Evolutionary conservation across 1,284 basidiomycete species (phyloP).

Genomic region (Anthracocystis panici-leucophaei): DNA sequence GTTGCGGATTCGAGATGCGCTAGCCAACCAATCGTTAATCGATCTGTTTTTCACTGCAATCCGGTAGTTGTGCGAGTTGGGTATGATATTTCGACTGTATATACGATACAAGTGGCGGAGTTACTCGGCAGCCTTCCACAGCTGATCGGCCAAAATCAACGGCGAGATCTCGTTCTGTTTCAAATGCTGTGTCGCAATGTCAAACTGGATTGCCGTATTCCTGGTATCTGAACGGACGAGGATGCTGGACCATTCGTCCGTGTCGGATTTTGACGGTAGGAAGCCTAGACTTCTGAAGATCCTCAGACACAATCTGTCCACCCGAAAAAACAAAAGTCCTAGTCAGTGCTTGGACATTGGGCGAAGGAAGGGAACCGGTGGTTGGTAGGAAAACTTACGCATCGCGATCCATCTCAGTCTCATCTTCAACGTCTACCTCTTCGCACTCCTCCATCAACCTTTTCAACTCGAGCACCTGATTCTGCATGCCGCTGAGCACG

Average conservation of each 20-base stretch:
- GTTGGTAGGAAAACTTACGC: constrained; percentile 50
- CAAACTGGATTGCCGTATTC: constrained; percentile 57
- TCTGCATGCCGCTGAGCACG: constrained; percentile 48
- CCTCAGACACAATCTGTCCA: constrained; percentile 40
- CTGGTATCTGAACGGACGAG: constrained; percentile 53
- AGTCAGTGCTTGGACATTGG: not conserved
- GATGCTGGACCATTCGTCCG: constrained; percentile 44
- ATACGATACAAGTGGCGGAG: not conserved
- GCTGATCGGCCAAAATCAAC: constrained; percentile 48
- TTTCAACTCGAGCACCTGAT: constrained; percentile 51
- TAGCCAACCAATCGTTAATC: constrained; percentile 27
- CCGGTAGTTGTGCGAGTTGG: not conserved
- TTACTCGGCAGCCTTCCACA: constrained; percentile 59
- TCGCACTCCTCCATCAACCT: constrained; percentile 43
- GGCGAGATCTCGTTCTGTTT: constrained; percentile 38
- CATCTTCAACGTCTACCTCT: constrained; percentile 55
- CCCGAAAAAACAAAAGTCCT: not conserved
- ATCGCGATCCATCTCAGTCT: constrained; percentile 54
- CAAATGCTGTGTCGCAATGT: constrained; percentile 37
- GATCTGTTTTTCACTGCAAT: not conserved
- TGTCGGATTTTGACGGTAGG: constrained; percentile 36
- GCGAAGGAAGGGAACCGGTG: not conserved
- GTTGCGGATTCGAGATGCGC: constrained; percentile 70
- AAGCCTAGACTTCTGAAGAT: constrained; percentile 59
- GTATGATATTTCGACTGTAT: not conserved